These are phyloP conservation scores for Lumnitzera littorea DNA, from an alignment of 345 rosid genomes.

Conservation along the genomic window DNA sequence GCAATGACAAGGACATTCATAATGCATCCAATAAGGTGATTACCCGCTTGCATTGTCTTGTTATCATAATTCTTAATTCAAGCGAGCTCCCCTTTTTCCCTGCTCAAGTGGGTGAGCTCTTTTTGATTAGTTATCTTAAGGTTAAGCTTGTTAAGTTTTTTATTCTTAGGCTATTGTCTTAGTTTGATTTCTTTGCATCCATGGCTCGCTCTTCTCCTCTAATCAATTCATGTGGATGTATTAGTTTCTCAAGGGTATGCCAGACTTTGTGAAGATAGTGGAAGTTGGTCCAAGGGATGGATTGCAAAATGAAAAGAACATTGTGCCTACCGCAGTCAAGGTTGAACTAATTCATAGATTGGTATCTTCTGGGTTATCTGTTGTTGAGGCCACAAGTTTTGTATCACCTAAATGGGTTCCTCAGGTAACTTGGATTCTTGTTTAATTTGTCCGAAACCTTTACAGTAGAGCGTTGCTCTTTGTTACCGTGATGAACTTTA, in stretches of 20 bases:
- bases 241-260: conserved; percentile 46
- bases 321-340: conserved; percentile 46
- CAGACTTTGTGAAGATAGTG: conserved; percentile 58
- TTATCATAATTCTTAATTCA: background rate
- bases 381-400: conserved; percentile 74
- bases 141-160: too few species aligned
- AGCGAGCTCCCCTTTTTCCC: too few species aligned
- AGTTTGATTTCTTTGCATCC: background rate
- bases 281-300: conserved; percentile 84
- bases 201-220: conserved; percentile 2
- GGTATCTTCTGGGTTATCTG: conserved; percentile 49
- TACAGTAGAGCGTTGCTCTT: too few species aligned
- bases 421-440: conserved; percentile 28
- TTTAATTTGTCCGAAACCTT: background rate
- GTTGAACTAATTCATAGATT: conserved; percentile 53
- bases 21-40: conserved; percentile 52
- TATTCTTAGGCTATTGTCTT: background rate
- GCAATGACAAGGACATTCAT: conserved; percentile 29
- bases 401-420: conserved; percentile 89
- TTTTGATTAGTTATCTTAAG: too few species aligned
- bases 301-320: conserved; percentile 57
- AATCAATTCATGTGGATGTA: conserved; percentile 12
- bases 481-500: too few species aligned
- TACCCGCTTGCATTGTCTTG: background rate
- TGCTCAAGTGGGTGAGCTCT: too few species aligned